Evolutionary conservation across 768 basidiomycete species (phyloP).

Genomic region (Coprinopsis sp.): DNA sequence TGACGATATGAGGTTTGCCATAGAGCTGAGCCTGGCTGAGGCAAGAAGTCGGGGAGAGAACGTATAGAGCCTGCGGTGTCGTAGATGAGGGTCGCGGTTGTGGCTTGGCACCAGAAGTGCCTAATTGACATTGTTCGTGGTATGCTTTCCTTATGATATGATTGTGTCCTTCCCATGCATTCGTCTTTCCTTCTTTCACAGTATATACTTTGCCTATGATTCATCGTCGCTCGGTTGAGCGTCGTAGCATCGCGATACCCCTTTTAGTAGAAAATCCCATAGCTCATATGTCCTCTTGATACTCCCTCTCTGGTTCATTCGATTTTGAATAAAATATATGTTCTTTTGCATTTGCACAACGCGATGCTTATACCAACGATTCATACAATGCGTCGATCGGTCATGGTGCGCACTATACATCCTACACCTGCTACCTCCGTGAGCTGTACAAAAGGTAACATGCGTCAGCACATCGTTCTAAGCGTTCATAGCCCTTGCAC

Average conservation of each 20-base stretch:
- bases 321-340: not conserved
- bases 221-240: too few species aligned
- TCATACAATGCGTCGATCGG: constrained; percentile 51
- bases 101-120: too few species aligned
- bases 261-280: too few species aligned
- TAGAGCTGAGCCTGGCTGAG: constrained; percentile 70
- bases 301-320: too few species aligned
- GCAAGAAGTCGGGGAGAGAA: constrained; percentile 39
- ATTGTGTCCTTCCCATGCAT: too few species aligned
- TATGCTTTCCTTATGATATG: too few species aligned
- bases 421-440: constrained; percentile 93
- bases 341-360: not conserved
- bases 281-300: too few species aligned
- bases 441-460: constrained; percentile 47
- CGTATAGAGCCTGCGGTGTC: not conserved
- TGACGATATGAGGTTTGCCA: constrained; percentile 58
- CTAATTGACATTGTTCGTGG: too few species aligned
- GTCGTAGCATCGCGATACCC: too few species aligned
- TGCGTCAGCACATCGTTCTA: not conserved
- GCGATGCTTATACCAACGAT: constrained; percentile 2
- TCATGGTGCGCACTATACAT: constrained; percentile 86
- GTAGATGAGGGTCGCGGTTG: too few species aligned
- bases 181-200: too few species aligned
- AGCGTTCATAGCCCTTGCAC: not conserved
- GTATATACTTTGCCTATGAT: too few species aligned